Evolutionary conservation across 2,329 filamentous ascomycete species (phyloP).

Genomic region (Graphiopsis chlorocephala): DNA sequence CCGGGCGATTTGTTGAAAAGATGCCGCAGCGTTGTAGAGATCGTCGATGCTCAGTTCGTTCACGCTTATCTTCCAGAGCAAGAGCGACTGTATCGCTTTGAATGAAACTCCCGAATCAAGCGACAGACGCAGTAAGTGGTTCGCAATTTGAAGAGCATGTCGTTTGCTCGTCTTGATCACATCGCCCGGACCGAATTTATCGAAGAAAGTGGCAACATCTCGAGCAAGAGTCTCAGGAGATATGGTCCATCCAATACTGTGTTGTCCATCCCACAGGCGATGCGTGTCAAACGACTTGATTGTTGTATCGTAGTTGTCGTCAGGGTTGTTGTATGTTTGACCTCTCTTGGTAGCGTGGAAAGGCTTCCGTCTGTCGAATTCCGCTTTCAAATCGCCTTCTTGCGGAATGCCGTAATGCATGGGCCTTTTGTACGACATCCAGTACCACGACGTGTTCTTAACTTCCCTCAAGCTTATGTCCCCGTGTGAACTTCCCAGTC

Average conservation of each 20-base stretch:
- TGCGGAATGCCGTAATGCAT: background rate
- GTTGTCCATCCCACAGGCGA: background rate
- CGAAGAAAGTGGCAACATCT: constrained; percentile 3
- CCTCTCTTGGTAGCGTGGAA: background rate
- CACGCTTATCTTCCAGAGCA: constrained; percentile 4
- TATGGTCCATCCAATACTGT: no score
- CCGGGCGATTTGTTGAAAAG: background rate
- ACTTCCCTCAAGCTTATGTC: no score
- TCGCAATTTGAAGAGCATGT: background rate
- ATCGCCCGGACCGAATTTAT: background rate
- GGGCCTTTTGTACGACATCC: background rate
- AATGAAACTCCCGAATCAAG: background rate
- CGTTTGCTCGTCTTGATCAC: background rate
- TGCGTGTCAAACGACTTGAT: background rate
- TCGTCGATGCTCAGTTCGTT: background rate
- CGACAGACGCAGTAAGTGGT: background rate
- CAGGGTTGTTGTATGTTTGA: background rate
- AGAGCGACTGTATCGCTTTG: background rate
- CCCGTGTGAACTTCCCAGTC: background rate
- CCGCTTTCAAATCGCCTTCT: background rate
- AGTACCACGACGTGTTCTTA: background rate
- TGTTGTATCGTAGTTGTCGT: background rate
- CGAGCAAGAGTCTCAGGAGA: background rate
- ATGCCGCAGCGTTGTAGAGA: background rate
- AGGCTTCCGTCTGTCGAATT: background rate